These are phyloP conservation scores for Quercus alba DNA, from an alignment of 306 rosid species.

Conservation along the genomic window DNA sequence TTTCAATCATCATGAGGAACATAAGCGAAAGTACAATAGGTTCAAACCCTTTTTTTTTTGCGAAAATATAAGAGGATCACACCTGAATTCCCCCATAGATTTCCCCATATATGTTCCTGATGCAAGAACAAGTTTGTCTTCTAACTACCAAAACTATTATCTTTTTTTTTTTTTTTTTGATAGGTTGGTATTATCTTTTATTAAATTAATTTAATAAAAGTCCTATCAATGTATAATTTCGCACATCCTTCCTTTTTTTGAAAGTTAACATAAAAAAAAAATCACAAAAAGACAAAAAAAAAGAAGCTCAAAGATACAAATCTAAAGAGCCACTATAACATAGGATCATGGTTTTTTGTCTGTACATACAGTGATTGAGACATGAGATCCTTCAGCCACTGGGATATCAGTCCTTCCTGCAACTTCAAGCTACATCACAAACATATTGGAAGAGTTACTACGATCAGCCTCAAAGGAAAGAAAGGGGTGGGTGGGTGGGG, in stretches of 20 bases:
- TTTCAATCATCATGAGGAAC: background rate
- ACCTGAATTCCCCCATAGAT: background rate
- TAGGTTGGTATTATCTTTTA: too few species aligned
- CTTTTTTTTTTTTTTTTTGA: too few species aligned
- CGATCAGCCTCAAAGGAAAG: background rate
- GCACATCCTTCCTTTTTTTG: background rate
- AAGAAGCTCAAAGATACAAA: background rate
- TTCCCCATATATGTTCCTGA: background rate
- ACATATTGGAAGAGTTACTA: background rate
- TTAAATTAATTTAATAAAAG: too few species aligned
- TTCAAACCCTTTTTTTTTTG: too few species aligned
- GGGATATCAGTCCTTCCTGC: slow-evolving; percentile 93
- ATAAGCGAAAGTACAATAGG: background rate
- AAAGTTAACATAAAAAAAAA: background rate
- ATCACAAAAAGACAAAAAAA: too few species aligned
- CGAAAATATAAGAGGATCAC: background rate
- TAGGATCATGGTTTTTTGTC: background rate
- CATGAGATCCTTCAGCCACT: slow-evolving; percentile 96
- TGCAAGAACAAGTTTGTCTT: background rate
- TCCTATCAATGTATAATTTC: background rate
- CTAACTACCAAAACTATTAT: too few species aligned
- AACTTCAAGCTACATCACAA: slow-evolving; percentile 65
- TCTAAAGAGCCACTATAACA: background rate
- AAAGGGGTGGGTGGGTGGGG: rapidly evolving
- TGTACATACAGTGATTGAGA: slow-evolving; percentile 64